These are phyloP conservation scores for Actinomucor elegans DNA, from an alignment of 371 early-diverging fungal genomes.

Conservation along the genomic window DNA sequence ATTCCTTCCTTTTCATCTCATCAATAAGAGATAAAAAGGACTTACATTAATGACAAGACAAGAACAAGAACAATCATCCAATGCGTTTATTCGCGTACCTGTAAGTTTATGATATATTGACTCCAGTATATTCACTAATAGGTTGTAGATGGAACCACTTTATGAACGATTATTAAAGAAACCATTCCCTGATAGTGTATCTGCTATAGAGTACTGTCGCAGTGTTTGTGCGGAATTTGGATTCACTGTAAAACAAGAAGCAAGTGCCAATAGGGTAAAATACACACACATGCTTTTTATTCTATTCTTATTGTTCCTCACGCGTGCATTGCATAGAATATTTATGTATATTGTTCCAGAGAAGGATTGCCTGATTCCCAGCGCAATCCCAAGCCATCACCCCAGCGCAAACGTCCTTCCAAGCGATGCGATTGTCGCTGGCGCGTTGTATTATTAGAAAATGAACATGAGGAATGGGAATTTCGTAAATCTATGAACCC, in stretches of 20 bases:
- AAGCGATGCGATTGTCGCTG: constrained; percentile 68
- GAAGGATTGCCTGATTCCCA: constrained; percentile 63
- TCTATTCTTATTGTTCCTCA: neutral
- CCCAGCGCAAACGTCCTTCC: constrained; percentile 59
- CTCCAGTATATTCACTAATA: neutral
- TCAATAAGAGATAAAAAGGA: neutral
- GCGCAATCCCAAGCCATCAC: constrained; percentile 54
- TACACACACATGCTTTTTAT: neutral
- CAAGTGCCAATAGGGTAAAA: constrained; percentile 44
- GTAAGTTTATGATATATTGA: constrained; percentile 10
- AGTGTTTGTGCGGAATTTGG: constrained; percentile 39
- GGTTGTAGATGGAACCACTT: constrained; percentile 40
- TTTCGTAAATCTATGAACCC: constrained; percentile 62
- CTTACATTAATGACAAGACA: constrained; percentile 16
- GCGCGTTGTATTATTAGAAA: constrained; percentile 61
- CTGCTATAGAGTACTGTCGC: constrained; percentile 43
- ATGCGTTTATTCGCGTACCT: constrained; percentile 20
- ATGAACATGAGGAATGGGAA: constrained; percentile 54
- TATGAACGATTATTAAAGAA: constrained; percentile 37
- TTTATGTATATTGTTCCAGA: constrained; percentile 64
- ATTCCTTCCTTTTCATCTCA: neutral
- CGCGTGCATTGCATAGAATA: constrained; percentile 49
- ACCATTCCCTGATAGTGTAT: constrained; percentile 31
- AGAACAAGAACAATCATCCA: constrained; percentile 5
- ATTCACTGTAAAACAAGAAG: constrained; percentile 49